These are phyloP conservation scores for Aspergillus sp. DNA, from an alignment of 2,329 filamentous ascomycete genomes.

Conservation along the genomic window DNA sequence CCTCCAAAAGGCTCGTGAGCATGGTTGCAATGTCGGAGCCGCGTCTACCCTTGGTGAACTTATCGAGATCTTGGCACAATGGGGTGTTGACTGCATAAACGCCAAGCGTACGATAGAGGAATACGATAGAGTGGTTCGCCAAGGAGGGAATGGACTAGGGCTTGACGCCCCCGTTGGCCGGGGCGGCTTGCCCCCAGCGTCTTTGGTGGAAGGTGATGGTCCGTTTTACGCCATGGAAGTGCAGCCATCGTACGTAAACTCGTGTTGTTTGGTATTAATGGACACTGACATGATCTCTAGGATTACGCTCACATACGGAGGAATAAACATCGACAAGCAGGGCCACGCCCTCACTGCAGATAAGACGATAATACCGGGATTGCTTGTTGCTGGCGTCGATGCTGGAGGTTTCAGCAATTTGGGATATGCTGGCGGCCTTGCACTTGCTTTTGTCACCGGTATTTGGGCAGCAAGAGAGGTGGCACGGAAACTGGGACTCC, in stretches of 20 bases:
- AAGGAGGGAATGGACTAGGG: conserved; percentile 2
- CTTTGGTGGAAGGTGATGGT: conserved; percentile 18
- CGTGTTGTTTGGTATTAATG: no score
- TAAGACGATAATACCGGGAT: conserved; percentile 10
- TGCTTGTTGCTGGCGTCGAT: conserved; percentile 22
- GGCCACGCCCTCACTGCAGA: conserved; percentile 18
- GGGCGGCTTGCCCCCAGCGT: conserved; percentile 7
- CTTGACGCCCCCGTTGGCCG: conserved; percentile 14
- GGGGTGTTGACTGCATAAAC: conserved; percentile 15
- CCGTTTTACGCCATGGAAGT: conserved; percentile 23
- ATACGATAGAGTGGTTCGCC: conserved; percentile 13
- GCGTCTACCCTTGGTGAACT: conserved; percentile 12
- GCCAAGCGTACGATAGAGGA: conserved; percentile 14
- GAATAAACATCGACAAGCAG: conserved; percentile 17
- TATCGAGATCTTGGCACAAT: conserved; percentile 11
- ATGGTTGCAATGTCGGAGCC: conserved; percentile 20
- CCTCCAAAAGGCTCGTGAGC: conserved; percentile 17
- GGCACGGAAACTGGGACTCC: conserved; percentile 12
- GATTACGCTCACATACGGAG: conserved; percentile 24
- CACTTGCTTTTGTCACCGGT: conserved; percentile 22
- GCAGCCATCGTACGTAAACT: conserved; percentile 19
- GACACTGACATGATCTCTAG: conserved; percentile 3
- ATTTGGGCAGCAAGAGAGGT: conserved; percentile 17
- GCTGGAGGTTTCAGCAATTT: conserved; percentile 20
- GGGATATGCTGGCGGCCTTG: conserved; percentile 21